Percentiles rank a stretch among this genome's conserved stretches.
Conservation (phyloP, 2,329 filamentous ascomycete genomes). For the Sporothrix dimorphospora region DNA sequence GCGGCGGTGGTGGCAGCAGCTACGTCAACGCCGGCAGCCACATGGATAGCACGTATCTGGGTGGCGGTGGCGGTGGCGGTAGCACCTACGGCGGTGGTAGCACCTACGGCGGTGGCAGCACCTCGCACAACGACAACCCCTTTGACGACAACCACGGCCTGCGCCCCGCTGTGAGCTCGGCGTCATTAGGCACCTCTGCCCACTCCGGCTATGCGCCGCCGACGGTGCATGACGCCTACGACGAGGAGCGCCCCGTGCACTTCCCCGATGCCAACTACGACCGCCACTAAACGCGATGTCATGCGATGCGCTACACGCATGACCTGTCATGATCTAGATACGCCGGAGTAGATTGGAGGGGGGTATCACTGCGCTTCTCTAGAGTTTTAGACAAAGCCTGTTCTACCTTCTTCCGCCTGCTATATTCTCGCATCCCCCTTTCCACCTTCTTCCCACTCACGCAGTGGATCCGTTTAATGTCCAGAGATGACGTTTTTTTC, state of each 20-base stretch:
- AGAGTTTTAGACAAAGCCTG: too few species aligned
- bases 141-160: constrained; percentile 52
- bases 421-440: not conserved
- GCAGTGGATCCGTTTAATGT: not conserved
- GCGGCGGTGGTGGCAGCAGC: constrained; percentile 22
- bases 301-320: not conserved
- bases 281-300: constrained; percentile 41
- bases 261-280: constrained; percentile 64
- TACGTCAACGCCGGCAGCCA: constrained; percentile 38
- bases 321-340: not conserved
- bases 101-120: constrained; percentile 35
- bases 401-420: not conserved
- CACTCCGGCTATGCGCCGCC: constrained; percentile 46
- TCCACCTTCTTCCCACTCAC: not conserved
- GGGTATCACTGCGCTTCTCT: too few species aligned
- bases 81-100: constrained; percentile 16
- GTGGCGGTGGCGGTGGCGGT: constrained; percentile 6
- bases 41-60: constrained; percentile 46
- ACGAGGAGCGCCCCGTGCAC: constrained; percentile 52
- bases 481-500: not conserved
- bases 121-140: constrained; percentile 39
- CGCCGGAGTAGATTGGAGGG: not conserved
- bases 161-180: constrained; percentile 33
- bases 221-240: constrained; percentile 49
- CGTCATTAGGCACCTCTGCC: constrained; percentile 29